Percentiles rank a stretch among this genome's conserved stretches.
These are phyloP conservation scores for Aspergillus udagawae DNA, from an alignment of 2,329 filamentous ascomycete species.

Conservation along the genomic window DNA sequence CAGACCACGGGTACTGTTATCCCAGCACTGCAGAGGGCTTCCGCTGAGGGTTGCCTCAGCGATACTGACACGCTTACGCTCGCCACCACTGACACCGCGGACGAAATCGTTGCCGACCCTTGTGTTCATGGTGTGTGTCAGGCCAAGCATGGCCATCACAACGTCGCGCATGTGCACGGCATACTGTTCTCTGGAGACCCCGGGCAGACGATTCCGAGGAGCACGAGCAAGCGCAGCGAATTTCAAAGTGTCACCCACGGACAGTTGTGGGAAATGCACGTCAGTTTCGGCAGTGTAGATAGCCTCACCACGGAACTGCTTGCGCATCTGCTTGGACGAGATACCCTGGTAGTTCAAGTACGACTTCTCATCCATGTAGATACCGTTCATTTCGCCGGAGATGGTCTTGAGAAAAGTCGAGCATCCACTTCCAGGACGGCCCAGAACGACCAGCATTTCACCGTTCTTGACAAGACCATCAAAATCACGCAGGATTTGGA, in stretches of 20 bases:
- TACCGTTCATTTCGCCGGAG: constrained; percentile 77
- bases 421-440: constrained; percentile 55
- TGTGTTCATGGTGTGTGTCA: constrained; percentile 50
- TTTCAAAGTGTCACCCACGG: constrained; percentile 72
- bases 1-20: constrained; percentile 49
- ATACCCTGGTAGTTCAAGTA: constrained; percentile 74
- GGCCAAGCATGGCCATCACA: constrained; percentile 43
- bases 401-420: constrained; percentile 86
- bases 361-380: constrained; percentile 65
- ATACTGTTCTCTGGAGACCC: constrained; percentile 41
- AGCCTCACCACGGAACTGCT: constrained; percentile 73
- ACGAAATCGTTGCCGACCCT: constrained; percentile 54
- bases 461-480: constrained; percentile 59
- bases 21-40: constrained; percentile 47
- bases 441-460: constrained; percentile 56
- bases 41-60: constrained; percentile 51
- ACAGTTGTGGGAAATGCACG: constrained; percentile 74
- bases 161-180: constrained; percentile 43
- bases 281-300: constrained; percentile 86
- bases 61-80: constrained; percentile 59
- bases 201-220: constrained; percentile 40
- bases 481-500: constrained; percentile 61
- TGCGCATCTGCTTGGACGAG: constrained; percentile 60
- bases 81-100: constrained; percentile 60
- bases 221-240: constrained; percentile 67